Evolutionary conservation across 768 basidiomycete species (phyloP).

Genomic region (Auriscalpium vulgare): DNA sequence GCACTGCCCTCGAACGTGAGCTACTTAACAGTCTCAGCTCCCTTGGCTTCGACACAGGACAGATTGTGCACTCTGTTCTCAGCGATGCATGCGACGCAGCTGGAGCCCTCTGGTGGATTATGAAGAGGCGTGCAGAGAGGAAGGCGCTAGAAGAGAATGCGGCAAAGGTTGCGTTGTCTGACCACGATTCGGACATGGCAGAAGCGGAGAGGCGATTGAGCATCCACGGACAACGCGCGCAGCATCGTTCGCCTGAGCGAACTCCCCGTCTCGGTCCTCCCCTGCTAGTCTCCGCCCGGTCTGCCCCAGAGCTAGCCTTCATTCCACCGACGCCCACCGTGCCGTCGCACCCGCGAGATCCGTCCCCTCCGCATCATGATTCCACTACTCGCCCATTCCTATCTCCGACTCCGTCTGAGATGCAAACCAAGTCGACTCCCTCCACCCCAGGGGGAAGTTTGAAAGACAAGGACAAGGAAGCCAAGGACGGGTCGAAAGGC

Average conservation of each 20-base stretch:
- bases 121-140: conserved; percentile 73
- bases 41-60: conserved; percentile 88
- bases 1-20: conserved; percentile 72
- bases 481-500: conserved; percentile 33
- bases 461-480: conserved; percentile 44
- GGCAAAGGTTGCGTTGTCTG: conserved; percentile 6
- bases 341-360: conserved; percentile 29
- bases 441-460: conserved; percentile 59
- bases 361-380: conserved; percentile 44
- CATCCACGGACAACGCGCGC: conserved; percentile 7
- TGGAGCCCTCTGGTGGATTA: conserved; percentile 95
- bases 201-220: conserved; percentile 9
- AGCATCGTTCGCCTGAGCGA: not conserved
- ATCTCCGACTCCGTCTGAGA: conserved; percentile 46
- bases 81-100: conserved; percentile 88
- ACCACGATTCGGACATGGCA: conserved; percentile 10
- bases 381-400: conserved; percentile 30
- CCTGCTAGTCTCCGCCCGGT: conserved; percentile 25
- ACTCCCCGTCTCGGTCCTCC: conserved; percentile 9
- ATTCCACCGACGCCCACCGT: conserved; percentile 73
- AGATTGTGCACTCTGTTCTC: conserved; percentile 90
- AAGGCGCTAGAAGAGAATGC: conserved; percentile 34
- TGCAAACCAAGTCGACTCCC: conserved; percentile 51
- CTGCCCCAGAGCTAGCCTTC: conserved; percentile 58
- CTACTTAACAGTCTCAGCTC: conserved; percentile 66